Base-by-base conservation (phyloP, 768 basidiomycete genomes). In the Pleurotus giganteus region DNA sequence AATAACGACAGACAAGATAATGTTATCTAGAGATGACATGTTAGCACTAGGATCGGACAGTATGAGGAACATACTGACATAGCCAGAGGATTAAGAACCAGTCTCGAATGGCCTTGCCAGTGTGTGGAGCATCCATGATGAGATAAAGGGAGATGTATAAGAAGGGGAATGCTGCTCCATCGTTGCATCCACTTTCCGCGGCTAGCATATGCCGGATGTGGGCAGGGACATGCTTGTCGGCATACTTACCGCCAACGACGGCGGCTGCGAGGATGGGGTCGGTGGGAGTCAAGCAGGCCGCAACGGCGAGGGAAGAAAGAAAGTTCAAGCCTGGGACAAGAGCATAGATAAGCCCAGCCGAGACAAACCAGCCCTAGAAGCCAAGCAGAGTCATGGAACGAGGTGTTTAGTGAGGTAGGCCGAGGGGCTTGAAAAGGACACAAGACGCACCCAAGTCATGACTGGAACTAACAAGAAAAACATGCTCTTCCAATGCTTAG, bases 101-200 rank as follows among this genome's bases (percentile, higher is more conserved):
- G 63, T 96, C 86, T 44, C 83, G 77, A 2, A 98, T 71, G 0
- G 95, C 94, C 11, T 71, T 69, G 0, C 79, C 80, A 0, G 82
- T 81, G 27, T 77, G 71, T 6, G 79, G 73, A 1, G 63, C 59
- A 56, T 95, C 89, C 37, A 94, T 71, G 54, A 86, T 81, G 58
- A 98, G 81, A 68, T 96, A 98, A 3, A 99, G 76, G 0, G 96
- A 83, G 55, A 99, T 79, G 66, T 84, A 94, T 26, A 98, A 76
- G 69, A 98, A 98, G 0, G 94, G 95, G 69, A 94, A 97, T 0
- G 95, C 94, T 0, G 96, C 96, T 29, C 97, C 97, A 58, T 99
- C 97, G 67, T 98, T 99, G 65, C 92, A 93, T 6, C 93, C 96
- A 54, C 85, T 87, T 71, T 98, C 96, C 4, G 84, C 85, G 1